Conservation (phyloP, 225 moss, liverwort and hornwort genomes). For the Antitrichia curtipendula region DNA sequence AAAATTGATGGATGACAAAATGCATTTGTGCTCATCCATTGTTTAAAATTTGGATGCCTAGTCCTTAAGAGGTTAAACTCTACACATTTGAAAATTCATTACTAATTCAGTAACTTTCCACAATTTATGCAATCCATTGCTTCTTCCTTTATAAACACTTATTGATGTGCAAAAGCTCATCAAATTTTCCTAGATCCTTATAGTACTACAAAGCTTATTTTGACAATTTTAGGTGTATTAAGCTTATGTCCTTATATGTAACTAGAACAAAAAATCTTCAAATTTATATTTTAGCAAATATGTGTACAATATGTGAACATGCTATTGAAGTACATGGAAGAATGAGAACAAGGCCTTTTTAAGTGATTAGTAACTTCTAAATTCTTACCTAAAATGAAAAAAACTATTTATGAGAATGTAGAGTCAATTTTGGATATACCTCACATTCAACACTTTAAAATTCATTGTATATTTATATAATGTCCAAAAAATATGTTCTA, state of each 20-base stretch:
- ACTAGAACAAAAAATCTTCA: too few relatives aligned
- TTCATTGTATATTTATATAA: background rate
- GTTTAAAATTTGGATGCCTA: background rate
- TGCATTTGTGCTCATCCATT: accelerated
- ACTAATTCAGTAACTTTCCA: background rate
- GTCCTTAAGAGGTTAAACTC: accelerated
- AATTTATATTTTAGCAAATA: background rate
- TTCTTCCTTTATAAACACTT: background rate
- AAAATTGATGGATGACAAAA: background rate
- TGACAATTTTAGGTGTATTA: too few relatives aligned
- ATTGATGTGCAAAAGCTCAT: background rate
- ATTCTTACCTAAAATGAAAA: background rate
- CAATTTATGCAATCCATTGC: background rate
- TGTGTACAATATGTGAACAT: background rate
- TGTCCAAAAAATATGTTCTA: accelerated
- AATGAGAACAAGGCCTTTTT: background rate
- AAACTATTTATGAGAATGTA: accelerated
- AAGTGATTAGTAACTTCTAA: background rate
- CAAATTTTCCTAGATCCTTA: background rate
- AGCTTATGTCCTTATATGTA: too few relatives aligned
- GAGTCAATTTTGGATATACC: background rate
- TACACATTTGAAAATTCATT: background rate
- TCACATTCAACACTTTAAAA: background rate
- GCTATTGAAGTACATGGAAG: background rate
- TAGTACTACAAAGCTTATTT: too few relatives aligned